Base-by-base conservation (phyloP, 148 eudicot genomes). In the Cornus suecica region DNA sequence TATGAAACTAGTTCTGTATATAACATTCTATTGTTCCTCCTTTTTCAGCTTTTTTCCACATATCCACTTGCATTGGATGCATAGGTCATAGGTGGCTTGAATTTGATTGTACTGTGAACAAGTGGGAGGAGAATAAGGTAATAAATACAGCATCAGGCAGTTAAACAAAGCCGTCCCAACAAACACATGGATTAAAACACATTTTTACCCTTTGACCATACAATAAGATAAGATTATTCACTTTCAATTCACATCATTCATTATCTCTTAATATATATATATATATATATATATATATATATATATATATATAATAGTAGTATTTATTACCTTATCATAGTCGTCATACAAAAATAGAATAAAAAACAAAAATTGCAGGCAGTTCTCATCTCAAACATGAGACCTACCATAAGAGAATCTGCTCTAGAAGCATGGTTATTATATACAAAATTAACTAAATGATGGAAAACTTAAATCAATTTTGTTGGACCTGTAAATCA, bases 401-500 rank as follows among this genome's bases (percentile, higher is more conserved):
- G 7, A 37, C 42, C 42, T 48, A 14, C 54, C 20, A 13, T 73
- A 13, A 72, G 51, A 18, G 45, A 72, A 60, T 34, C 30, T 30
- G 22, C 66, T 51, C 51, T 63, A 13, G 52, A 25, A 29, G 11
- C 10, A 29, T 25, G 1, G 1, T 13, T 26, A 54, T 13, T 26
- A 54, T 30, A 48, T 48, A 16, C 22, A 27, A 70, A 25, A 16
- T 48, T 45, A 25, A 29, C 2, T 48, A 48, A 28, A 37, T 71
- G 37, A 72, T 28, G 20, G 29, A 5, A 42, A 5, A 29, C 23
- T 22, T n/a, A 37, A 72, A 30, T 10, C 29, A n/a, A 34, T 7
- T 54, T 65, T 72, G 64, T 72, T 37, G 14, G 23, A 13, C 66
- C 6, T 31, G 25, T 72, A 65, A 66, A 60, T 63, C 20, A 62